Evolutionary conservation across 495 filamentous ascomycete genomes (phyloP), one percentile per base, ranked within the genome.

Genomic region (Trichoderma gamsii): DNA sequence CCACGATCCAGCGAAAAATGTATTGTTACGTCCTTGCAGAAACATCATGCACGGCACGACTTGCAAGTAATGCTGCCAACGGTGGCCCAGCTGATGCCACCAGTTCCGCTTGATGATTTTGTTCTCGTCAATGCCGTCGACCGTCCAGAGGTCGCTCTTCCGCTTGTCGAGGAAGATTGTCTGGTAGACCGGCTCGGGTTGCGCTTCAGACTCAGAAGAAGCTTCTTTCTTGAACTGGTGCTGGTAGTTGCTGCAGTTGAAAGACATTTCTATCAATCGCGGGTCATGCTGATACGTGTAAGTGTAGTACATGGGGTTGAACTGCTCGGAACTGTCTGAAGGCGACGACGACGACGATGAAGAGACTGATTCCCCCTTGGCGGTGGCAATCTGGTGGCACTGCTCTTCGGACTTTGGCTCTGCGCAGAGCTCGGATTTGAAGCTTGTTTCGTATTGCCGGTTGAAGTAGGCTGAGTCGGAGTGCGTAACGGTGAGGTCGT

Each of bases 61-160:
- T 11, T 88, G 81, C 0, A 88, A 75, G 74, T 93, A 94, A 73
- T 96, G 92, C 69, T 90, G 90, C 84, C 87, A 93, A 44, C 86
- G 80, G 73, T 96, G 92, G 23, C 91, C 90, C 27, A 93, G 86
- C 74, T 93, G 91, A 73, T 93, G 91, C 91, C 92, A 94, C 89
- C 89, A 92, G 71, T 93, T 89, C 64, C 81, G 80, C 13, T 84
- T 79, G 49, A 96, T 91, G 41, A 93, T 82, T 70, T 90, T 92
- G 59, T 75, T 75, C 67, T 83, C 73, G 71, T 89, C 86, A 67
- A 96, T 93, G 70, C 89, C 83, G 67, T 86, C 80, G 69, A 88
- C 86, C 0, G 87, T 89, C 91, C 91, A 93, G 1, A 93, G 75
- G 32, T 77, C 69, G 46, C 88, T 75, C 41, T 85, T 78, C 3